Base-by-base conservation (phyloP, 2,329 filamentous ascomycete species). In the Pochonia chlamydosporia region DNA sequence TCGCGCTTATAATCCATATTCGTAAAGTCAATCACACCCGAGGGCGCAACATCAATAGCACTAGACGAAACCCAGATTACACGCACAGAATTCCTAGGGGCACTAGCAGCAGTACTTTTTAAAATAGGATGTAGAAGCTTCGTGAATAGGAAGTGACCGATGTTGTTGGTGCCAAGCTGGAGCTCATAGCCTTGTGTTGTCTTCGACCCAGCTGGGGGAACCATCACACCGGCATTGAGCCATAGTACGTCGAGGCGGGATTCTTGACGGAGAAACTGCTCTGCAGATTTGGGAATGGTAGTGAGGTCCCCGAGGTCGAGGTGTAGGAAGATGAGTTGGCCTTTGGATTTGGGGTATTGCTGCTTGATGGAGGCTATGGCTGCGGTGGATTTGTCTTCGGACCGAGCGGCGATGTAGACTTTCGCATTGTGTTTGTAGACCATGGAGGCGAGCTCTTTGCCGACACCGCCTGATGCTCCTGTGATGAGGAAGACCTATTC, bases 371-470 rank as follows among this genome's bases (percentile, higher is more conserved):
- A 51, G 4, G 62, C 57, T 14, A 80, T 74, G 10, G 74, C 73
- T 0, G 55, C 47, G 3, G 62, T 55, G 11, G 66, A 71, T 52
- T 74, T 75, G 3, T 62, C 54, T 16, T 65, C 54, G 1, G 66
- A 71, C 18, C 78, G 73, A 1, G 70, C 71, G 9, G 74, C 73
- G 37, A 80, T 59, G 58, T 80, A 81, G 26, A 82, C 72, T 5
- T 65, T 79, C 31, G 67, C 77, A 44, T 77, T 74, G n/a, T 67
- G 69, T 4, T 63, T 56, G 57, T 81, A 82, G 10, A 82, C 65
- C 8, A 81, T 72, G 35, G 68, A 68, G 36, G 64, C 64, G 8
- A 81, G 64, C 48, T 78, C 73, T 42, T 71, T 69, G 10, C 78
- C 78, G 3, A 79, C 64, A 66, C 64, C 63, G 0, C 57, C 59